Percentiles rank a stretch among this genome's conserved stretches.
Evolutionary conservation across 345 rosid genomes (phyloP).

Genomic region (Eucalyptus sideroxylon): DNA sequence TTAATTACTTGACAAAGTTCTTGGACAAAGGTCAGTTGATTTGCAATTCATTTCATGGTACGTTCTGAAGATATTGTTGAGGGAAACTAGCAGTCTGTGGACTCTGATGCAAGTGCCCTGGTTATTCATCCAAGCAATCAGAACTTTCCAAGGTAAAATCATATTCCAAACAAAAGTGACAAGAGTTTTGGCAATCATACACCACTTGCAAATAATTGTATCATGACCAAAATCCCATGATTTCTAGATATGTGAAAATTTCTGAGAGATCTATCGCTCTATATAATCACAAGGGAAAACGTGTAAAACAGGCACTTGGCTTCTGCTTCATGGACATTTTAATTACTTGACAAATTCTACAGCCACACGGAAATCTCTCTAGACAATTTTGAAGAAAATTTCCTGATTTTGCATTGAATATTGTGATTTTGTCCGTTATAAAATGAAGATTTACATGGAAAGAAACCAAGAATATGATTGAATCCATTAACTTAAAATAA

Average conservation of each 20-base stretch:
- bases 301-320: not conserved
- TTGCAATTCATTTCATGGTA: not conserved
- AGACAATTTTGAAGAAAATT: not conserved
- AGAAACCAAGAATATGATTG: not conserved
- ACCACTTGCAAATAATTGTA: not conserved
- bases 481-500: not conserved
- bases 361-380: not conserved
- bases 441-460: not conserved
- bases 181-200: not conserved
- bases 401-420: not conserved
- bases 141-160: rapidly evolving
- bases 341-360: not conserved
- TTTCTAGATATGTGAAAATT: not conserved
- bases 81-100: not conserved
- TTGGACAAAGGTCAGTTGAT: not conserved
- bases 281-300: not conserved
- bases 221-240: not conserved
- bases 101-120: not conserved
- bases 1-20: not conserved
- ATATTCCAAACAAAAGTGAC: not conserved
- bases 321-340: not conserved
- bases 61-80: not conserved
- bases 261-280: not conserved
- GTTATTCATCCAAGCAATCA: not conserved
- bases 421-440: not conserved